Evolutionary conservation across 495 filamentous ascomycete species (phyloP), one percentile per base, ranked within the genome.

Genomic region (Zalerion maritima): DNA sequence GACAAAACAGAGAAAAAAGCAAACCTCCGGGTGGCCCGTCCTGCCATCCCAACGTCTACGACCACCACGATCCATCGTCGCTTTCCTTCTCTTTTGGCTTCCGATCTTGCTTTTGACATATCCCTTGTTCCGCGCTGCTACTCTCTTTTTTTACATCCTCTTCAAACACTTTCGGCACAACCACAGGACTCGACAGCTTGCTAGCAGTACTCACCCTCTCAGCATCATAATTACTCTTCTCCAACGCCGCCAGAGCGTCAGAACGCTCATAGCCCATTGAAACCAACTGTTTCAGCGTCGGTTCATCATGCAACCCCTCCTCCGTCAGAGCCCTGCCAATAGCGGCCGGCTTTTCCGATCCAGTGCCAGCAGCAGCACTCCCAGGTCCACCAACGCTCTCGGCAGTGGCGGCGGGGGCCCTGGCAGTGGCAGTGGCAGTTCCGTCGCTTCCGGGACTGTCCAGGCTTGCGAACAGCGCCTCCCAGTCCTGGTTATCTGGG

Each of bases 171-270:
- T n/a, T n/a, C n/a, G n/a, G n/a, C n/a, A n/a, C n/a, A n/a, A n/a
- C n/a, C n/a, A n/a, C n/a, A n/a, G n/a, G n/a, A n/a, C n/a, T n/a
- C n/a, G n/a, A 26, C 28, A 21, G 8, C n/a, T 14, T 9, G 10
- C 21, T 15, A 20, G 21, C n/a, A 19, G 13, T 46, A 55, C 73
- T 60, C 60, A 94, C 89, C 75, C 83, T 80, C 49, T 92, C 84
- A 45, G 94, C 63, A 55, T 94, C 86, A 54, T 94, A 93, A 47
- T 94, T 86, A 54, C 75, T 89, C 52, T 84, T 86, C 62, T 94
- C 89, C 47, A 97, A 55, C 19, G 89, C 89, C 31, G 59, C 62
- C 18, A 96, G 60, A n/a, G 81, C 79, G 24, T 80, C 75, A 4
- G 67, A 66, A 23, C 89, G 63, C 15, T 75, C 62, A 52, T 89